Percentiles rank a stretch among this genome's conserved stretches.
phyloP scores from a whole-genome alignment of 2,329 filamentous ascomycete genomes.

The Sarocladium kiliense region DNA sequence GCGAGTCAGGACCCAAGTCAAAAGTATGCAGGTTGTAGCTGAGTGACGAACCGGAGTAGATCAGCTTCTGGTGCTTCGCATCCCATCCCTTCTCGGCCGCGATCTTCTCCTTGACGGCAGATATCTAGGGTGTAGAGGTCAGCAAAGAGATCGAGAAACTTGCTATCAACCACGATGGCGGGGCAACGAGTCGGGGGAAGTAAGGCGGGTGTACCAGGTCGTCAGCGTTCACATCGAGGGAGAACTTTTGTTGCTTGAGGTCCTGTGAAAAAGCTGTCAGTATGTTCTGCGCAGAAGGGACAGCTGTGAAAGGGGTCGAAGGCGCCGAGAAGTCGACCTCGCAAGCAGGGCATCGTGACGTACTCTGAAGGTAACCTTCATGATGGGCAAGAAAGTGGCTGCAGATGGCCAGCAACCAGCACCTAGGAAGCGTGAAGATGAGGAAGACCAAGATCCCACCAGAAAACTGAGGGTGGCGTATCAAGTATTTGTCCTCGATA shows the following conservation, averaged over 20 bases:
- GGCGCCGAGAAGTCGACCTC: background rate
- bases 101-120: conserved; percentile 88
- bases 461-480: background rate
- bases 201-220: conserved; percentile 68
- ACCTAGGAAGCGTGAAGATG: background rate
- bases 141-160: conserved; percentile 11
- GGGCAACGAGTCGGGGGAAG: conserved; percentile 17
- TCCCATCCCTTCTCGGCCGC: conserved; percentile 92
- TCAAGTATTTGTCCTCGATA: background rate
- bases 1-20: conserved; percentile 9
- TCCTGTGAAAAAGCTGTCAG: conserved; percentile 52
- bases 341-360: conserved; percentile 18
- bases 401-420: conserved; percentile 24
- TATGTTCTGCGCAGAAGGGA: background rate
- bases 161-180: conserved; percentile 11
- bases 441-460: background rate
- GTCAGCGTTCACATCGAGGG: conserved; percentile 87
- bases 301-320: too few species aligned
- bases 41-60: conserved; percentile 77
- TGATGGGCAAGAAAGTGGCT: conserved; percentile 37
- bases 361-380: conserved; percentile 67
- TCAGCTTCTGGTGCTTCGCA: conserved; percentile 84
- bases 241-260: conserved; percentile 98
- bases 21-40: conserved; percentile 8
- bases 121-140: conserved; percentile 56